Evolutionary conservation across 371 early-diverging fungal species (phyloP).

Genomic region (Mortierella sp.): DNA sequence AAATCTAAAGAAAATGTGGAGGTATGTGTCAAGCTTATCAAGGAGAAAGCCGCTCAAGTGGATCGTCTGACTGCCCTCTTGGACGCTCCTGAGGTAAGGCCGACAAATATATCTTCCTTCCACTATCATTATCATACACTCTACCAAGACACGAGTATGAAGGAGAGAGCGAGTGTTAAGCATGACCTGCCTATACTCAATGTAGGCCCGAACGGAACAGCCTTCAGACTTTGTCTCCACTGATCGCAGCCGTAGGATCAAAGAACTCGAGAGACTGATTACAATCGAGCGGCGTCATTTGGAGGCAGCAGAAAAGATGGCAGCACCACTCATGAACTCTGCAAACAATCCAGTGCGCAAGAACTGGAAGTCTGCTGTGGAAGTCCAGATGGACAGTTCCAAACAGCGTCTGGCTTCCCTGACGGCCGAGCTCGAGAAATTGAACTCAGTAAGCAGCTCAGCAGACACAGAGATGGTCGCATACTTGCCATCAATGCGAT

Average conservation of each 20-base stretch:
- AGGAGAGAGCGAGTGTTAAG: background rate
- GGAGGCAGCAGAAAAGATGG: constrained; percentile 54
- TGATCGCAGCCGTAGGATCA: constrained; percentile 35
- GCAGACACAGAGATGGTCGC: background rate
- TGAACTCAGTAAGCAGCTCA: constrained; percentile 21
- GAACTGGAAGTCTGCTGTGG: constrained; percentile 54
- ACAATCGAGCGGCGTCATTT: constrained; percentile 49
- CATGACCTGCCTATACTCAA: background rate
- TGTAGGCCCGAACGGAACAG: constrained; percentile 23
- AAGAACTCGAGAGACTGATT: constrained; percentile 45
- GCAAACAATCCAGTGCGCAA: constrained; percentile 32
- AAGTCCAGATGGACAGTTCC: constrained; percentile 52
- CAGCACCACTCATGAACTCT: constrained; percentile 46
- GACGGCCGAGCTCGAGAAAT: constrained; percentile 36
- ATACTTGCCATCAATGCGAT: background rate
- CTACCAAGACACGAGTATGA: no score
- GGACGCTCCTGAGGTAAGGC: constrained; percentile 23
- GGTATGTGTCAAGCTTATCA: constrained; percentile 43
- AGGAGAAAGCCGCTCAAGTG: constrained; percentile 37
- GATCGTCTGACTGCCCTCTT: constrained; percentile 23
- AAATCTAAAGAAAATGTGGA: constrained; percentile 54
- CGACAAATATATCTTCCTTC: background rate
- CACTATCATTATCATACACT: no score
- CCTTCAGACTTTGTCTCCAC: constrained; percentile 28
- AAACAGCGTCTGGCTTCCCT: constrained; percentile 31